Evolutionary conservation across 2,329 filamentous ascomycete genomes (phyloP).

Genomic region (Hymenoscyphus salicellus): DNA sequence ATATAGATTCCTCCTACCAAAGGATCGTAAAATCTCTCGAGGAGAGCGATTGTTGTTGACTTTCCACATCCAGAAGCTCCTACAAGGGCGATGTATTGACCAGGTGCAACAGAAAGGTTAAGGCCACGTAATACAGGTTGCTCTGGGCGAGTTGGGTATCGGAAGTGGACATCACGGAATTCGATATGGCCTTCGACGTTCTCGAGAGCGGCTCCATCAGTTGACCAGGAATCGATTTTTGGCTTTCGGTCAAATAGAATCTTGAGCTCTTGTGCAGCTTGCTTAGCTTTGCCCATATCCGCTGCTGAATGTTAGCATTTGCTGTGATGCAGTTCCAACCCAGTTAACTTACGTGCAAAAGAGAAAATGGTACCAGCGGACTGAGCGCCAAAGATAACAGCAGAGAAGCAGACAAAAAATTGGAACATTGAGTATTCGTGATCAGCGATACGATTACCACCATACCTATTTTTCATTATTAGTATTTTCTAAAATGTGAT

Average conservation of each 20-base stretch:
- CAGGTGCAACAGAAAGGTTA: conserved; percentile 69
- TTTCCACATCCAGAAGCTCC: conserved; percentile 95
- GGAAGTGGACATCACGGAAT: conserved; percentile 89
- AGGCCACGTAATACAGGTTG: conserved; percentile 88
- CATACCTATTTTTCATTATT: conserved; percentile 51
- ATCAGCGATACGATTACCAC: conserved; percentile 69
- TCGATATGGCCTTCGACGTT: conserved; percentile 75
- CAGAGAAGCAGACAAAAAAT: conserved; percentile 88
- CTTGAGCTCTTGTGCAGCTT: conserved; percentile 78
- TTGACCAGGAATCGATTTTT: conserved; percentile 76
- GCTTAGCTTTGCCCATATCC: conserved; percentile 89
- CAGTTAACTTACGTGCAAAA: conserved; percentile 57
- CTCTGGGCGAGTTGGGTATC: conserved; percentile 86
- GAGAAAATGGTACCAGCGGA: conserved; percentile 87
- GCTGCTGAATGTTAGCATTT: conserved; percentile 38
- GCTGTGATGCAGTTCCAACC: not conserved
- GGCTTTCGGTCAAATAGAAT: conserved; percentile 80
- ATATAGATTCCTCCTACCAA: conserved; percentile 75
- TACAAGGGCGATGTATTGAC: conserved; percentile 84
- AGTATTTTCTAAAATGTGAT: not conserved
- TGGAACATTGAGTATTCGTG: conserved; percentile 74
- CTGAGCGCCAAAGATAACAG: conserved; percentile 87
- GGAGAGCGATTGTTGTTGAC: conserved; percentile 83
- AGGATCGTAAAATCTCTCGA: conserved; percentile 94
- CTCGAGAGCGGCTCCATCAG: conserved; percentile 61